Conservation (phyloP, 306 rosid species). For the Vicia sativa region DNA sequence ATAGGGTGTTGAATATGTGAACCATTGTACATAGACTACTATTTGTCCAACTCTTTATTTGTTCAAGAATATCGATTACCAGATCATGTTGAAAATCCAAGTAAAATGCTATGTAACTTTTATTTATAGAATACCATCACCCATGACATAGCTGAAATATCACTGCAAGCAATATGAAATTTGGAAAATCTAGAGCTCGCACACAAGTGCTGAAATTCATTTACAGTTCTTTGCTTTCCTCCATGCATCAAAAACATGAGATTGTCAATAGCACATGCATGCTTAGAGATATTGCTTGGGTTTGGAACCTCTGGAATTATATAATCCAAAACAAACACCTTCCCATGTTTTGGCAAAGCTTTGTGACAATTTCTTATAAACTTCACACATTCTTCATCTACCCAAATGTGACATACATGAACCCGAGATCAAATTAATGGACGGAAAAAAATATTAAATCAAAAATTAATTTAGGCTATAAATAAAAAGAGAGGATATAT, state of each 20-base stretch:
- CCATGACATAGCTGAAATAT: background rate
- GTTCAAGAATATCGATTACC: background rate
- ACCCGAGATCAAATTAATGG: too few species aligned
- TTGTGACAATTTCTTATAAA: constrained; percentile 34
- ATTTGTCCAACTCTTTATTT: too few species aligned
- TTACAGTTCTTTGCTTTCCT: constrained; percentile 39
- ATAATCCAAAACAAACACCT: constrained; percentile 30
- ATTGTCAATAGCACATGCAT: background rate
- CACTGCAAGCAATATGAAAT: constrained; percentile 14
- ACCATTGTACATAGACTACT: too few species aligned
- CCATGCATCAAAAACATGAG: constrained; percentile 25
- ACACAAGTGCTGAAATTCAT: constrained; percentile 22
- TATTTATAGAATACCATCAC: constrained; percentile 35
- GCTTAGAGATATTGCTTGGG: constrained; percentile 17
- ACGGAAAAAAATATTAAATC: too few species aligned
- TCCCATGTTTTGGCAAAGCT: constrained; percentile 36
- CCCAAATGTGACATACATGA: constrained; percentile 31
- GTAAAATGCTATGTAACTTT: background rate
- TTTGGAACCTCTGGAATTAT: constrained; percentile 20
- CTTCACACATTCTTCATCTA: constrained; percentile 27
- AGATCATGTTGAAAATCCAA: background rate
- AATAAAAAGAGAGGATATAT: too few species aligned
- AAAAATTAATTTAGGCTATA: too few species aligned
- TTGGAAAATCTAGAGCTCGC: constrained; percentile 32
- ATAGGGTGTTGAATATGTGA: too few species aligned